A percentile compares a stretch with the other conserved stretches of the same genome.
These are phyloP conservation scores for Sorghum bicolor DNA, from an alignment of 176 grass and related monocot genomes.

Conservation along the genomic window DNA sequence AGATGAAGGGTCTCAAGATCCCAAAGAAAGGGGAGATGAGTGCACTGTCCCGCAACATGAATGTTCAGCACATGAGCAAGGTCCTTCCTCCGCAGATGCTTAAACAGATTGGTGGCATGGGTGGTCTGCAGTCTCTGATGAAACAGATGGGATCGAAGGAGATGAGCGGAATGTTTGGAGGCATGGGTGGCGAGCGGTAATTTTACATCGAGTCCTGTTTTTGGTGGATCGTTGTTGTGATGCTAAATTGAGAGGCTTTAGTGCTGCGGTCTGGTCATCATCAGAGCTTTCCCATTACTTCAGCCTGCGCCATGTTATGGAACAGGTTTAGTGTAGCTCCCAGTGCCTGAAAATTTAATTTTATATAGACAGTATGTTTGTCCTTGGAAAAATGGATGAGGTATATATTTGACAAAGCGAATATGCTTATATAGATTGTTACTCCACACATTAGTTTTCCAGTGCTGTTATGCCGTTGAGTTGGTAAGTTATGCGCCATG, in stretches of 20 bases:
- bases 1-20: constrained; percentile 88
- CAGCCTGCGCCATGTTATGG: not conserved
- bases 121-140: constrained; percentile 72
- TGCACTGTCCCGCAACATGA: constrained; percentile 63
- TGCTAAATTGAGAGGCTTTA: not conserved
- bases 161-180: constrained; percentile 73
- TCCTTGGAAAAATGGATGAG: not conserved
- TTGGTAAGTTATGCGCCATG: not conserved
- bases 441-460: not conserved
- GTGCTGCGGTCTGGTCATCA: not conserved
- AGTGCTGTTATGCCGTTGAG: too few species aligned
- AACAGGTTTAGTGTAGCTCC: not conserved
- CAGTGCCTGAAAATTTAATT: not conserved
- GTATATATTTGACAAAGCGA: not conserved
- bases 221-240: not conserved
- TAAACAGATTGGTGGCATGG: constrained; percentile 89
- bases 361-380: not conserved
- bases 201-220: not conserved
- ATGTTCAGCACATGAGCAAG: constrained; percentile 80
- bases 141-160: constrained; percentile 93
- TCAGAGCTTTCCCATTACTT: not conserved
- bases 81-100: constrained; percentile 79
- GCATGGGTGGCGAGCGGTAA: constrained; percentile 39
- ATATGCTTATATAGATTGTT: not conserved
- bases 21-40: constrained; percentile 91